Evolutionary conservation across 148 eudicot species (phyloP), one percentile per base, ranked within the genome.

Genomic region (Arctostaphylos glauca): DNA sequence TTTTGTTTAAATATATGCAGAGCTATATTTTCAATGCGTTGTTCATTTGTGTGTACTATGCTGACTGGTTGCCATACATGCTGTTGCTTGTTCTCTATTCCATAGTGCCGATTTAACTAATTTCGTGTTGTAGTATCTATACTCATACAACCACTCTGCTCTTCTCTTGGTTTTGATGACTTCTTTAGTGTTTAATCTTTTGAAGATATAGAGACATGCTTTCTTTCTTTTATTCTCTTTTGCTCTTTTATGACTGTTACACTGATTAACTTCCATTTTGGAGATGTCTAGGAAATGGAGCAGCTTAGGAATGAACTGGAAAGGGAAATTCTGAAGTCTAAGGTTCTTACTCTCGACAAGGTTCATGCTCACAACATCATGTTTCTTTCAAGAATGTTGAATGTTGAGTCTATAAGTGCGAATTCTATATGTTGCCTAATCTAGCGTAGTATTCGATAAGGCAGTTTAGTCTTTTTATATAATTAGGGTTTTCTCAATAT

Each of bases 201-300:
- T 52, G 47, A 18, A 19, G 53, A 70, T 54, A 38, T 68, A 18
- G 74, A 19, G 49, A 47, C 64, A 68, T 53, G 38, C 49, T 48
- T 59, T 76, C 6, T 38, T 49, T 77, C 15, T 5, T 6, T 10
- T 43, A 19, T 44, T 18, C 19, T 6, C 44, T 19, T 16, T 81
- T 25, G 2, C 59, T 79, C 41, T 25, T 80, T 73, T 43, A 73
- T 53, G 4, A 46, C 72, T 59, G 52, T 78, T 31, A 82, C 77
- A 31, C 78, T 84, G 70, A 54, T 81, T 59, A 43, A 18, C 23
- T 83, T 43, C 12, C 41, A 52, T 77, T 64, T 70, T 77, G 53
- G 81, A 50, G 76, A 71, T 19, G 52, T 81, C 23, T 88, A 90
- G 91, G 92, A 90, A 81, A 87, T 89, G 72, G 87, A 86, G 82